Evolutionary conservation across 2,329 filamentous ascomycete species (phyloP).

Genomic region (Ophiostoma perfectum): DNA sequence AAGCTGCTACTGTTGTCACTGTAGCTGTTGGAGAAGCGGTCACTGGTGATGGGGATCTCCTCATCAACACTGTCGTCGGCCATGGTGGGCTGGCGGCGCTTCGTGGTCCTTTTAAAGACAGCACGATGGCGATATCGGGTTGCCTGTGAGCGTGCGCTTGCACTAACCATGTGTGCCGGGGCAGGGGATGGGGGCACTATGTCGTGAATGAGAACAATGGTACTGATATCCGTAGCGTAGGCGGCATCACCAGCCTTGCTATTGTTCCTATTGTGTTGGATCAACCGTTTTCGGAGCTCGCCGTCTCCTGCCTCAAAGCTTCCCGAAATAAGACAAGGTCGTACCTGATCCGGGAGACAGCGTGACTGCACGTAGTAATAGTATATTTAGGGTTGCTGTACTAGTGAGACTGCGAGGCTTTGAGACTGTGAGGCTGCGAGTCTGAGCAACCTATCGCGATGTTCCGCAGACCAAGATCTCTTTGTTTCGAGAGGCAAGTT

Average conservation of each 20-base stretch:
- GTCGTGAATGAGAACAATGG: conserved; percentile 21
- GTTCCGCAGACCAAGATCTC: not conserved
- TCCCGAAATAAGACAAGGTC: too few relatives aligned
- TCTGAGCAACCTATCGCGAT: too few relatives aligned
- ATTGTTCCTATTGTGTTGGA: conserved; percentile 23
- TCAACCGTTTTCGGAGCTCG: not conserved
- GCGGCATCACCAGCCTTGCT: conserved; percentile 16
- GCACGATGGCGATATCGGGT: conserved; percentile 26
- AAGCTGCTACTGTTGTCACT: not conserved
- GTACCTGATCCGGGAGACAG: not conserved
- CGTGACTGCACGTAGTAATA: too few relatives aligned
- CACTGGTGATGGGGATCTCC: conserved; percentile 17
- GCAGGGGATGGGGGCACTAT: not conserved
- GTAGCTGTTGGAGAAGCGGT: conserved; percentile 2
- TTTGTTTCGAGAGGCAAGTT: not conserved
- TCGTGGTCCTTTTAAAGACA: conserved; percentile 28
- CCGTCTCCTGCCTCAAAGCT: not conserved
- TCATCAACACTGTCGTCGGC: conserved; percentile 21
- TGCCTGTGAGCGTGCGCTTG: conserved; percentile 19
- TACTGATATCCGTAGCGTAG: not conserved
- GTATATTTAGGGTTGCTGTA: too few relatives aligned
- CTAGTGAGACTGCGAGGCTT: not conserved
- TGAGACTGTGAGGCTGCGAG: too few relatives aligned
- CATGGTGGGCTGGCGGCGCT: conserved; percentile 21
- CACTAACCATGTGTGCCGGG: conserved; percentile 20